Base-by-base conservation (phyloP, 148 eudicot genomes). In the Cornus suecica region DNA sequence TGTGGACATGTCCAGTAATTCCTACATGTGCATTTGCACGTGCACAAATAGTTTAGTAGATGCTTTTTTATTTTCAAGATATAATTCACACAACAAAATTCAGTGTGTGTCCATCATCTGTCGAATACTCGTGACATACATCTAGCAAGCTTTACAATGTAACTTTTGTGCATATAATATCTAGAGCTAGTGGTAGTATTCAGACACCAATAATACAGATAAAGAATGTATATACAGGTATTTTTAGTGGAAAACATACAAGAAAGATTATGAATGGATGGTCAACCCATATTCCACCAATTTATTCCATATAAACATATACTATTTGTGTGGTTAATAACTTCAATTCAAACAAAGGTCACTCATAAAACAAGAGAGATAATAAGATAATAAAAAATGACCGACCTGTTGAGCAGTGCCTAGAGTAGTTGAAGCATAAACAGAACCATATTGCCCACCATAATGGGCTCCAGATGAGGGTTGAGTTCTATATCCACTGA, bases 361-460 rank as follows among this genome's bases (percentile, higher is more conserved):
- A 48, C 20, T 48, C 2, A 13, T 1, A 58, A 58, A 18, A 18
- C 25, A 22, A 18, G 62, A 65, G 6, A 56, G 24, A 73, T 23
- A 1, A 25, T 34, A 13, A 68, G 13, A 64, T n/a, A 45, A 27
- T 23, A 2, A 23, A 75, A 30, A 65, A 70, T 28, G 28, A 73
- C 85, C 67, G 60, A 94, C 98, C 98, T 92, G 97, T 62, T 90
- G 97, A 61, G 84, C 87, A 70, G 82, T 77, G 70, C 83, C 79
- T 52, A 86, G 64, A 63, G 87, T 85, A 83, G 90, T 66, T 45
- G 94, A 84, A 42, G 87, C 89, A 85, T 94, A 94, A 42, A 87
- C 84, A 32, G 93, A 87, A 71, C 82, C 82, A 76, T 90, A 94
- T 71, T 90, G 95, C 56, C 93, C 93, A 45, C 87, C 93, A 82